Percentiles rank a stretch among this genome's conserved stretches.
Conservation (phyloP, 768 basidiomycete genomes). For the Hygrocybe coccinea region DNA sequence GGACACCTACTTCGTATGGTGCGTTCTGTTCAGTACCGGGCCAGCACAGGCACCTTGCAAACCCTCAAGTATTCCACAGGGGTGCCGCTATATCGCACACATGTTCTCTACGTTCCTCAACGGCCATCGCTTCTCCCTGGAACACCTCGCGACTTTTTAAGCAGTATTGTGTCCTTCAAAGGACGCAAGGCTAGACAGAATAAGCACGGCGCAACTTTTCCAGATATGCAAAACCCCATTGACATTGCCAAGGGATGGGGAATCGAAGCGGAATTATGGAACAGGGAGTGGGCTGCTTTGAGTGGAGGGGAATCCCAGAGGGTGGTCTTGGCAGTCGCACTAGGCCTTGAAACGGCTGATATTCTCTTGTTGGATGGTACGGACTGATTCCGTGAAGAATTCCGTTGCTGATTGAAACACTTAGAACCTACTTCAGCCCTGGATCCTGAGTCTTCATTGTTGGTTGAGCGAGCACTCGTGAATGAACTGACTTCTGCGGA, state of each 20-base stretch:
- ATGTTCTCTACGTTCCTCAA: conserved; percentile 83
- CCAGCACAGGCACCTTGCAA: background rate
- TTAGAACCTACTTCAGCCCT: conserved; percentile 88
- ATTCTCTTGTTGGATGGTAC: conserved; percentile 75
- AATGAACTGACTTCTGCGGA: conserved; percentile 45
- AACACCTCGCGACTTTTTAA: conserved; percentile 70
- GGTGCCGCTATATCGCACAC: conserved; percentile 71
- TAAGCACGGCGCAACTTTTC: background rate
- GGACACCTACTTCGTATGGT: conserved; percentile 50
- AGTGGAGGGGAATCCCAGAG: conserved; percentile 87
- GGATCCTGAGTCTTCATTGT: conserved; percentile 58
- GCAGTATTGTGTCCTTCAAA: conserved; percentile 50
- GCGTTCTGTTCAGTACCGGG: conserved; percentile 12
- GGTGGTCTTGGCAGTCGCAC: conserved; percentile 69
- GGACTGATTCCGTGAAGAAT: conserved; percentile 13
- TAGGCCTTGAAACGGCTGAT: conserved; percentile 72
- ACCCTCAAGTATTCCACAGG: conserved; percentile 38
- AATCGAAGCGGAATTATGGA: conserved; percentile 66
- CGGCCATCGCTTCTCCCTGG: conserved; percentile 81
- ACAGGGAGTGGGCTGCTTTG: conserved; percentile 69
- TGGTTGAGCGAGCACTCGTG: conserved; percentile 62
- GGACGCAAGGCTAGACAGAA: conserved; percentile 29
- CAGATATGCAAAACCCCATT: conserved; percentile 34
- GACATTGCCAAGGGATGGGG: conserved; percentile 63
- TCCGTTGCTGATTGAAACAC: background rate